Evolutionary conservation across 2,329 filamentous ascomycete species (phyloP), one percentile per base, ranked within the genome.

Genomic region (Hypoxylon sp.): DNA sequence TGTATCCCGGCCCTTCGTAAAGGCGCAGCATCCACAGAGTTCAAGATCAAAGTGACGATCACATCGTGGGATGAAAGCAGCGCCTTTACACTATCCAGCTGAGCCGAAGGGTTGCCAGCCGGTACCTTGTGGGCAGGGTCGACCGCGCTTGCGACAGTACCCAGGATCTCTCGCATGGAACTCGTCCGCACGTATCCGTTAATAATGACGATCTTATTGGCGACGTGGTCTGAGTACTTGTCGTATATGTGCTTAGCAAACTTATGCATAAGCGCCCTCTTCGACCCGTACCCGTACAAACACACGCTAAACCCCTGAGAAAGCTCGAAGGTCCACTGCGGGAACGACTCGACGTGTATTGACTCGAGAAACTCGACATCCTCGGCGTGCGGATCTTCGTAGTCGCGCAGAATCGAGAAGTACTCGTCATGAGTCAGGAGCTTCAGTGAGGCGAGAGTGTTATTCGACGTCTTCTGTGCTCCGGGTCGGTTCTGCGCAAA

Each of bases 381-480:
- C 2, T 84, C 79, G 32, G 83, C 82, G 76, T 97, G 94, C 0
- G 86, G 87, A 71, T 97, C 91, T 63, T 84, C 76, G 69, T 89
- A 88, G 34, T 85, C 82, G 34, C 87, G 85, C 29, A 92, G 82
- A 29, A 91, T 80, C 46, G 87, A 84, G 73, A 97, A 97, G 79
- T 96, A 99, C 76, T 97, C 93, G 61, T 98, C 94, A 74, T 97
- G 94, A 1, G 92, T 94, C 61, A 98, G 88, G 9, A 97, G 83
- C 3, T 88, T 83, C 32, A 96, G 82, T 3, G 90, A 89, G 0
- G 90, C 85, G 4, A 98, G 83, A 0, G 89, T 97, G 70, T 96
- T 96, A 75, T 92, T 91, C 1, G 94, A 97, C 0, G 95, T 97
- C 78, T 94, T 94, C 46, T 88, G 84, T 3, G 89, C 86, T 1